Base-by-base conservation (phyloP, 1,139 yeast genomes). In the Saccharomyces hybrid region DNA sequence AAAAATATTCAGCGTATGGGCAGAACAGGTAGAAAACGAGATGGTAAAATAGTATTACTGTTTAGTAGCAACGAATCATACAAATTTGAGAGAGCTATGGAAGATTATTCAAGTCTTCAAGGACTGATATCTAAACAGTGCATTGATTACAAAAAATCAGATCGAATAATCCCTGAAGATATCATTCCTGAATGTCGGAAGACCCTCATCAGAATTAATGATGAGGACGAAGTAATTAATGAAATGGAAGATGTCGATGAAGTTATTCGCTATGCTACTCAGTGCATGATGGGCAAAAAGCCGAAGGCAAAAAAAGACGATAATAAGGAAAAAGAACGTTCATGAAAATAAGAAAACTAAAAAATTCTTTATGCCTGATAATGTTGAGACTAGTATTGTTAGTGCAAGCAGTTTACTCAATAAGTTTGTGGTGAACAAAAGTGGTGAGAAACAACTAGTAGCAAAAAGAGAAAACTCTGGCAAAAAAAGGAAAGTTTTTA, bases 1-100 rank as follows among this genome's bases (percentile, higher is more conserved):
- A 88, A 95, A 57, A 90, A 88, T 63, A 79, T 95, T 49, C 99
- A 95, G 69, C 76, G 99, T 62, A 88, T 95, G 95, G 99, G 99
- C 32, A 82, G 99, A 73, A 95, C 99, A 0, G 99, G 99, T 14
- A 84, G 99, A 72, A 88, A 89, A 66, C 76, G 97, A 61, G 89
- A 87, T 61, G 99, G 99, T 50, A 80, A 79, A 57, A 88, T 93
- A 2, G 73, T 88, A n/a, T 73, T 91, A 55, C 72, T 95, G 14
- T 82, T 91, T 64, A 82, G 97, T 5, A 81, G 86, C 14, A 83
- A 83, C 60, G 99, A 95, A 69, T 82, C 86, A 56, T 65, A 73
- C 6, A 93, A 91, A 64, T 88, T 88, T 65, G 89, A 87, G 53
- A 82, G 84, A 61, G 93, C 99, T 0, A 82, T 89, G 86, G 86